These are phyloP conservation scores for Terfezia boudieri DNA, from an alignment of 495 filamentous ascomycete species.

Conservation along the genomic window DNA sequence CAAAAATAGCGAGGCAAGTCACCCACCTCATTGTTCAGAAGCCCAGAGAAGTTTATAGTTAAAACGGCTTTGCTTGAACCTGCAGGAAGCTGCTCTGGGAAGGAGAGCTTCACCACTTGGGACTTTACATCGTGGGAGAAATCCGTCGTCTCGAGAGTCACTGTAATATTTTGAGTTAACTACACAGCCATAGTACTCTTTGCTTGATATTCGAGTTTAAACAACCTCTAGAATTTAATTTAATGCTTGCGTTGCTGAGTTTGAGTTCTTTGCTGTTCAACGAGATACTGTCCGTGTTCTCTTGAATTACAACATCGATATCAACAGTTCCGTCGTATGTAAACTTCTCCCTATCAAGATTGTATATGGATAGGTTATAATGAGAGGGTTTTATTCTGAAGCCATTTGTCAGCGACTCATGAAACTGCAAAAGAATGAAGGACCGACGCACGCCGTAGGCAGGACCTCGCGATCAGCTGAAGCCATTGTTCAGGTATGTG, in stretches of 20 bases:
- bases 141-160: conserved; percentile 33
- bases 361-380: conserved; percentile 62
- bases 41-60: conserved; percentile 57
- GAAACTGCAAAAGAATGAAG: not conserved
- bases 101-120: conserved; percentile 54
- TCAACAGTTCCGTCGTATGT: conserved; percentile 62
- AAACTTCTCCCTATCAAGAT: conserved; percentile 54
- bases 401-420: not conserved
- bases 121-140: conserved; percentile 59
- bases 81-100: conserved; percentile 41
- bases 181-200: no score
- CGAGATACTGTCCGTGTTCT: conserved; percentile 4
- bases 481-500: conserved; percentile 24
- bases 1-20: no score
- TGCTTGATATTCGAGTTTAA: conserved; percentile 32
- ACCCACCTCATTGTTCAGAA: conserved; percentile 50
- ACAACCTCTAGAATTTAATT: conserved; percentile 40
- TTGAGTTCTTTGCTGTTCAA: conserved; percentile 16
- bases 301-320: conserved; percentile 23
- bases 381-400: conserved; percentile 57
- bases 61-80: conserved; percentile 35
- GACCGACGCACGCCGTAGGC: conserved; percentile 26
- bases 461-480: conserved; percentile 30
- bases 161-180: not conserved
- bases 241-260: conserved; percentile 4